Conservation (phyloP, 176 grass and related monocot species). For the Cenchrus americanus region DNA sequence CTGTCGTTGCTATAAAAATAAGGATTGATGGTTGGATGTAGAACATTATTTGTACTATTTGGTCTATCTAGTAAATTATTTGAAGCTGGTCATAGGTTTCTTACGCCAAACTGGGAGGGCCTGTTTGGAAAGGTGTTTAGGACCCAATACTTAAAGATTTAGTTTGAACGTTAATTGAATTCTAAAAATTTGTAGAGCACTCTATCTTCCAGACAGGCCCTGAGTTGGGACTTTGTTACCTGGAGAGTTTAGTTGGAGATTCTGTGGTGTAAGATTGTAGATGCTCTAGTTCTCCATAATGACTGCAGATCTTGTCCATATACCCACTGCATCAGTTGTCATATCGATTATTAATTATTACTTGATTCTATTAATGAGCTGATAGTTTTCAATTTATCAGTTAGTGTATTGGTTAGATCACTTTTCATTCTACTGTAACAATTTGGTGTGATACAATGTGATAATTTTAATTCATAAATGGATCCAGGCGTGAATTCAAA, state of each 20-base stretch:
- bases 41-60: conserved; percentile 14
- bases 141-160: not conserved
- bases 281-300: conserved; percentile 1
- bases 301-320: not conserved
- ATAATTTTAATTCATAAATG: conserved; percentile 28
- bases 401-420: not conserved
- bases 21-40: not conserved
- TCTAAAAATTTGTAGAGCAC: not conserved
- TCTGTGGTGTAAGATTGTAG: not conserved
- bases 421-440: not conserved
- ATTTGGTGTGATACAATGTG: conserved; percentile 30
- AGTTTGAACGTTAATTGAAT: not conserved
- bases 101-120: not conserved
- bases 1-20: conserved; percentile 7
- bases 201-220: not conserved
- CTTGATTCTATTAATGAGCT: conserved; percentile 6
- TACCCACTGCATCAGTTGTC: not conserved
- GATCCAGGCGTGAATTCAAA: conserved; percentile 84
- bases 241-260: not conserved
- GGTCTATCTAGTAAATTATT: not conserved
- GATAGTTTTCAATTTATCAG: not conserved
- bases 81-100: not conserved
- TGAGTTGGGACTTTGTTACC: not conserved
- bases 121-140: not conserved
- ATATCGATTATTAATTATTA: not conserved